These are phyloP conservation scores for Trichophyton mentagrophytes DNA, from an alignment of 2,329 filamentous ascomycete genomes.

Conservation along the genomic window DNA sequence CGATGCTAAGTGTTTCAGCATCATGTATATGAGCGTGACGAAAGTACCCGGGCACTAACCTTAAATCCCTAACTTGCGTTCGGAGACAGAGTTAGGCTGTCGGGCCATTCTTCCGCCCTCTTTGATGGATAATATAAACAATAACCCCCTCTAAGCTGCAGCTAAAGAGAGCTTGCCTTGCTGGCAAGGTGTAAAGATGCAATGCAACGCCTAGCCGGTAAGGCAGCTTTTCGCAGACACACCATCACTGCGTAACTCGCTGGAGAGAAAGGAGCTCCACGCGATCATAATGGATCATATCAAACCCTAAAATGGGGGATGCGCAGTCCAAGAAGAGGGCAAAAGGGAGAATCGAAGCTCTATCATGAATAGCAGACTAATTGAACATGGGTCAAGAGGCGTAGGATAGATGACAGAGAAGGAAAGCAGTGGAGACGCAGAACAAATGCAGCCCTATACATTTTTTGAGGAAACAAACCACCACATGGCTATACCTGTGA, in stretches of 20 bases:
- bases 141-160: too few relatives aligned
- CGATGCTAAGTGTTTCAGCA: too few relatives aligned
- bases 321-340: neutral
- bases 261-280: neutral
- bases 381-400: neutral
- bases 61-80: neutral
- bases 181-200: too few relatives aligned
- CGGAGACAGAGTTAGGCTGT: neutral
- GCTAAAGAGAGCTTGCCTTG: too few relatives aligned
- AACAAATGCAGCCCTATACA: conserved; percentile 1
- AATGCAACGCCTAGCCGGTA: too few relatives aligned
- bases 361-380: neutral
- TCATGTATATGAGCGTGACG: too few relatives aligned
- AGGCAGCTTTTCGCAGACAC: too few relatives aligned
- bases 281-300: neutral
- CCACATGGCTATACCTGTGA: neutral
- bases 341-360: neutral
- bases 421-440: neutral
- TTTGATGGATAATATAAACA: too few relatives aligned
- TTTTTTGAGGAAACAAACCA: conserved; percentile 1
- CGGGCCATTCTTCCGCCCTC: too few relatives aligned
- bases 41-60: neutral
- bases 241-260: too few relatives aligned
- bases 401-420: neutral
- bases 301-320: neutral